Evolutionary conservation across 176 grass and related monocot genomes (phyloP).

Genomic region (Avena eriantha): DNA sequence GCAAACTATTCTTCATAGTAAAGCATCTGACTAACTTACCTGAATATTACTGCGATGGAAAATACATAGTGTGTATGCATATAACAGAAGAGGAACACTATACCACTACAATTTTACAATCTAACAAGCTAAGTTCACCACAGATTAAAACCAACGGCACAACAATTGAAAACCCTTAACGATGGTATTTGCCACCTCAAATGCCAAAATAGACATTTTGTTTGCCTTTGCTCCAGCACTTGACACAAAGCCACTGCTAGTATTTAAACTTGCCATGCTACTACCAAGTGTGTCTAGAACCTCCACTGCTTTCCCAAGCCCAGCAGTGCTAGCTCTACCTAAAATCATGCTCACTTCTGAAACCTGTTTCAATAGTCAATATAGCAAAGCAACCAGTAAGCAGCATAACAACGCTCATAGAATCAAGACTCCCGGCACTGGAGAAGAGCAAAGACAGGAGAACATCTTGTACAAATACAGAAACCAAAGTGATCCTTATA

Average conservation of each 20-base stretch:
- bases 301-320: conserved; percentile 90
- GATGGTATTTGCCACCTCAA: conserved; percentile 97
- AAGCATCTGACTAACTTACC: background rate
- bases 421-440: conserved; percentile 12
- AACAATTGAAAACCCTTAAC: conserved; percentile 68
- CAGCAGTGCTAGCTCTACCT: conserved; percentile 77
- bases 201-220: conserved; percentile 91
- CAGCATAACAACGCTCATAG: conserved; percentile 25
- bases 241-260: conserved; percentile 70
- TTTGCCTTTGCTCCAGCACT: conserved; percentile 65
- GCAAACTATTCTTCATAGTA: too few relatives aligned
- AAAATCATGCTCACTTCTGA: conserved; percentile 84
- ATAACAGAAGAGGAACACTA: conserved; percentile 6
- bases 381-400: conserved; percentile 30
- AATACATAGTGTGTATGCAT: background rate
- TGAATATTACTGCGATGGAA: background rate
- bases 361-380: conserved; percentile 63
- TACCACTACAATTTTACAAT: conserved; percentile 25
- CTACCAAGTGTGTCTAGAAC: conserved; percentile 95
- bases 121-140: conserved; percentile 8
- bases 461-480: background rate
- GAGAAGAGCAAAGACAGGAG: background rate
- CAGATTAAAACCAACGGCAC: conserved; percentile 33
- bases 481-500: background rate
- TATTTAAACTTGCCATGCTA: conserved; percentile 85